Percentiles rank a stretch among this genome's conserved stretches.
Conservation (phyloP, 805 yeast species). For the Hanseniaspora nectarophila region DNA sequence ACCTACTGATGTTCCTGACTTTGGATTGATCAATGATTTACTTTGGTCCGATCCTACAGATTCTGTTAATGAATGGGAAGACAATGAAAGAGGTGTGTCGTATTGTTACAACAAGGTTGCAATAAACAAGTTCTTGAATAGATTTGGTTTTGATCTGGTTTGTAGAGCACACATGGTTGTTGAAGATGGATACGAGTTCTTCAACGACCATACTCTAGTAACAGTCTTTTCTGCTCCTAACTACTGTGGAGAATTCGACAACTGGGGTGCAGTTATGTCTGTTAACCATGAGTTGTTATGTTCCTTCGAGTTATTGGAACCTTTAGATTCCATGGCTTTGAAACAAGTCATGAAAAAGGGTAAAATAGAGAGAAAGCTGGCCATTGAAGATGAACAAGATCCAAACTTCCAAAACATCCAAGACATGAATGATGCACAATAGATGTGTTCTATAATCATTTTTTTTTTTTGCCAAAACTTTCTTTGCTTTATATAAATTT, state of each 20-base stretch:
- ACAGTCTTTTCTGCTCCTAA: conserved; percentile 76
- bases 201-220: conserved; percentile 58
- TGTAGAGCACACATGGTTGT: conserved; percentile 85
- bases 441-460: too few species aligned
- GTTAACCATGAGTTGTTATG: conserved; percentile 58
- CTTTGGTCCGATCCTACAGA: conserved; percentile 75
- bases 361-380: conserved; percentile 64
- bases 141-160: conserved; percentile 60
- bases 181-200: conserved; percentile 78
- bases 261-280: conserved; percentile 71
- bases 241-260: conserved; percentile 70
- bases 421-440: neutral
- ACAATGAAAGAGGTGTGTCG: conserved; percentile 73
- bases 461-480: neutral
- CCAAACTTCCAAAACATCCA: neutral
- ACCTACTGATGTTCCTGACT: conserved; percentile 77
- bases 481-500: neutral
- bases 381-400: conserved; percentile 3
- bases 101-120: conserved; percentile 62
- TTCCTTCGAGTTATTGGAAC: conserved; percentile 82
- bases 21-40: conserved; percentile 63
- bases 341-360: conserved; percentile 92
- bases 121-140: conserved; percentile 51
- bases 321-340: conserved; percentile 82
- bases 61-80: conserved; percentile 48